Base-by-base conservation (phyloP, 1,284 basidiomycete species). In the Trichosporon sp. region DNA sequence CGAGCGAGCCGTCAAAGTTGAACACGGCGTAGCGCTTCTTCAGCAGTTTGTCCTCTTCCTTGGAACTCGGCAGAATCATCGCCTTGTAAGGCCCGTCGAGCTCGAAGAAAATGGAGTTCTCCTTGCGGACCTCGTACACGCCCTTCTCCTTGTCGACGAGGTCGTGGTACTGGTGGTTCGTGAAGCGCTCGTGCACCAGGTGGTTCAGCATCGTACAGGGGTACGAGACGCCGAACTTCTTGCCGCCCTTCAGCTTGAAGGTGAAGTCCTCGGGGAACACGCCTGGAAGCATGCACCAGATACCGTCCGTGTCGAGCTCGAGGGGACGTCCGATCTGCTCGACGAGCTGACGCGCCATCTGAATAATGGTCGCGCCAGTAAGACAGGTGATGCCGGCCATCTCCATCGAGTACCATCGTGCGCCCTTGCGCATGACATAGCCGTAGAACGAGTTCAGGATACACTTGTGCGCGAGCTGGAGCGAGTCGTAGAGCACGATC, bases 1-100 rank as follows among this genome's bases (percentile, higher is more conserved):
- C 97, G 2, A 99, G 87, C 15, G 92, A 92, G 1, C 97, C 97
- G 77, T 99, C 96, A 74, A 95, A 92, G 77, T 99, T 96, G 86
- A 99, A 99, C n/a, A 99, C 97, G 4, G 97, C 97, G 77, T 99
- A 99, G 63, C 97, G 92, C 83, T 99, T 99, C 87, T 99, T 99
- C 77, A 99, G 85, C 73, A 99, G 83, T 81, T 99, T 99, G 83
- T 99, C 97, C 83, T 99, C 97, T 83, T 99, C 97, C 79, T 99
- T 99, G 2, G 96, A 99, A 7, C 95, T 97, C 1, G 97, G 97
- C 31, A 99, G 87, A 76, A 99, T 98, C 97, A 99, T 99, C 7
- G 97, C 97, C 75, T 90, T 93, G 85, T 99, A 99, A 0, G 97
- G 97, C 1, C 97, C 97, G 78, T 99, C 97, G 68, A 99, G 87